Evolutionary conservation across 495 filamentous ascomycete genomes (phyloP).

Genomic region (Penicillium pancosmium): DNA sequence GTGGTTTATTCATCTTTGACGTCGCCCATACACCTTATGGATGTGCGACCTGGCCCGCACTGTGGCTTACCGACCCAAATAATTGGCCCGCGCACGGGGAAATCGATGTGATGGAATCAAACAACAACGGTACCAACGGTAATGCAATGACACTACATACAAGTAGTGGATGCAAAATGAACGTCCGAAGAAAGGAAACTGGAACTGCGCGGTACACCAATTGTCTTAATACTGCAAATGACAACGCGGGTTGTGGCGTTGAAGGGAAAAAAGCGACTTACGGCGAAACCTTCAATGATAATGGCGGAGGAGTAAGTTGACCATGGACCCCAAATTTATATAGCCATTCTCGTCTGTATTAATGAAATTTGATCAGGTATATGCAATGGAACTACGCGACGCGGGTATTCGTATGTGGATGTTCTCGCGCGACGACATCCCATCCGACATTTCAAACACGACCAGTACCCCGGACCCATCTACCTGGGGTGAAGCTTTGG

Average conservation of each 20-base stretch:
- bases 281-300: slow-evolving; percentile 40
- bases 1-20: slow-evolving; percentile 52
- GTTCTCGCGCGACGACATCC: slow-evolving; percentile 36
- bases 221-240: slow-evolving; percentile 27
- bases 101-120: slow-evolving; percentile 43
- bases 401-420: slow-evolving; percentile 46
- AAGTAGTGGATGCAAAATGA: slow-evolving; percentile 37
- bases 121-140: slow-evolving; percentile 37
- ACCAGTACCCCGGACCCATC: slow-evolving; percentile 36
- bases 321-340: background rate
- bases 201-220: slow-evolving; percentile 23
- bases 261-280: slow-evolving; percentile 31
- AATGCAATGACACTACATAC: slow-evolving; percentile 42
- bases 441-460: slow-evolving; percentile 30
- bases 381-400: slow-evolving; percentile 40
- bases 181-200: slow-evolving; percentile 40
- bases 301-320: slow-evolving; percentile 40
- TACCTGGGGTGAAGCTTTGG: slow-evolving; percentile 33
- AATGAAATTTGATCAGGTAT: slow-evolving; percentile 22
- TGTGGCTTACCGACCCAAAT: slow-evolving; percentile 59
- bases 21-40: slow-evolving; percentile 41
- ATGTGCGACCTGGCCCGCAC: slow-evolving; percentile 52
- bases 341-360: background rate
- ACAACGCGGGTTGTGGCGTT: slow-evolving; percentile 42
- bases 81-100: slow-evolving; percentile 55